A percentile compares a stretch with the other conserved stretches of the same genome.
Evolutionary conservation across 345 rosid species (phyloP).

Genomic region (Moricandia moricandioides): DNA sequence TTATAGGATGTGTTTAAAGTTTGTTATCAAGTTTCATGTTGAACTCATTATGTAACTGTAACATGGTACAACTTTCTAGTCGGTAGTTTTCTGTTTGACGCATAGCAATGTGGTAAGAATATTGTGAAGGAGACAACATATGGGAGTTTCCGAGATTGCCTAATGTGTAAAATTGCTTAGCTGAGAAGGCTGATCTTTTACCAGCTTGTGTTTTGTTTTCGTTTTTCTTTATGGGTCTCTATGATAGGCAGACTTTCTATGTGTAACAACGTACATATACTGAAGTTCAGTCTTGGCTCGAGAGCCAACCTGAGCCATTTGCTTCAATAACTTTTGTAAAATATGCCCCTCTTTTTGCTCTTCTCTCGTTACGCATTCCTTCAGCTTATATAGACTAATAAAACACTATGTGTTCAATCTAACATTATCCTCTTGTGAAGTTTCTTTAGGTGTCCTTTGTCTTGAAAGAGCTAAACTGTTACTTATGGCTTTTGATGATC

Average conservation of each 20-base stretch:
- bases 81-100: slow-evolving; percentile 19
- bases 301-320: slow-evolving; percentile 16
- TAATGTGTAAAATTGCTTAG: slow-evolving; percentile 4
- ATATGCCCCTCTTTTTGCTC: slow-evolving; percentile 8
- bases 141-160: neutral
- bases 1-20: slow-evolving; percentile 5
- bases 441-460: slow-evolving; percentile 2
- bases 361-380: neutral
- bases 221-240: neutral
- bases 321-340: slow-evolving; percentile 3
- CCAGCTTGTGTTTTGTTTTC: neutral
- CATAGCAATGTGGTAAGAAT: slow-evolving; percentile 8
- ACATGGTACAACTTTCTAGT: slow-evolving; percentile 15
- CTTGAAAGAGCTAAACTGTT: slow-evolving; percentile 11
- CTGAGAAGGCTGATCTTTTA: slow-evolving; percentile 11
- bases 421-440: neutral
- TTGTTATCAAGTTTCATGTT: slow-evolving; percentile 13
- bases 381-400: slow-evolving; percentile 4
- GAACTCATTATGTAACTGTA: neutral
- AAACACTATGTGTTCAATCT: slow-evolving; percentile 10
- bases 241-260: neutral
- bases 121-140: neutral
- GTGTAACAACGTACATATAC: slow-evolving; percentile 1
- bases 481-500: slow-evolving; percentile 22
- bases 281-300: slow-evolving; percentile 10